Evolutionary conservation across 208 protist genomes (phyloP), one percentile per base, ranked within the genome.

Genomic region (Crithidia mellificae): DNA sequence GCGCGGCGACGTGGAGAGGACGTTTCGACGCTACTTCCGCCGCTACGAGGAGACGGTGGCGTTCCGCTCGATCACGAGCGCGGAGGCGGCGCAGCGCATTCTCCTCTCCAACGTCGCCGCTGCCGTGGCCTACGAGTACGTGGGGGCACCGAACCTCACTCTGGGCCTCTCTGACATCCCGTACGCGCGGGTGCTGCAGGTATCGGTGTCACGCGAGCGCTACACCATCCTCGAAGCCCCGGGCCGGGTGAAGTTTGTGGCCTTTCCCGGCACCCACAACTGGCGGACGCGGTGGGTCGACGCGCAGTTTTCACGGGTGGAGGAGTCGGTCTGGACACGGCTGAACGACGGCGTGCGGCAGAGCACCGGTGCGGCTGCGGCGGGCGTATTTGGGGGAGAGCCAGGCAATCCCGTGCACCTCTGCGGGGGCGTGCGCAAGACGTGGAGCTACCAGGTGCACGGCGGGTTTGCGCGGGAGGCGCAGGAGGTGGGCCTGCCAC

Each of bases 181-280:
- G 8, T 95, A 90, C 64, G 85, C 90, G 11, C 58, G 58, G 38
- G 56, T 90, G 20, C 72, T 95, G 51, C 77, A 76, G 52, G 30
- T 95, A 6, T 32, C 68, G 32, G 56, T 65, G 43, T 53, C 72
- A 12, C 63, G 43, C 7, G 68, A 84, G 43, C 76, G 80, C 32
- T 94, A 85, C 72, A 88, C 82, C 12, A 67, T 94, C 7, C 61
- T 94, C 22, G 86, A 89, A 63, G 85, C 76, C 0, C 84, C 89
- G 19, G 86, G 80, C 4, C 68, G 83, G 22, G 77, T 90, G 32
- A 90, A 87, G 75, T 91, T 84, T 66, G 78, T 94, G 24, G 68
- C 89, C 24, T 90, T 94, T 43, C 85, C 89, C 6, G 89, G 89
- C 59, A 91, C 89, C 38, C 86, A 94, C 75, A 84, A 94, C 77